phyloP scores from a whole-genome alignment of 2,329 filamentous ascomycete genomes.

The Acrodontium crateriforme region DNA sequence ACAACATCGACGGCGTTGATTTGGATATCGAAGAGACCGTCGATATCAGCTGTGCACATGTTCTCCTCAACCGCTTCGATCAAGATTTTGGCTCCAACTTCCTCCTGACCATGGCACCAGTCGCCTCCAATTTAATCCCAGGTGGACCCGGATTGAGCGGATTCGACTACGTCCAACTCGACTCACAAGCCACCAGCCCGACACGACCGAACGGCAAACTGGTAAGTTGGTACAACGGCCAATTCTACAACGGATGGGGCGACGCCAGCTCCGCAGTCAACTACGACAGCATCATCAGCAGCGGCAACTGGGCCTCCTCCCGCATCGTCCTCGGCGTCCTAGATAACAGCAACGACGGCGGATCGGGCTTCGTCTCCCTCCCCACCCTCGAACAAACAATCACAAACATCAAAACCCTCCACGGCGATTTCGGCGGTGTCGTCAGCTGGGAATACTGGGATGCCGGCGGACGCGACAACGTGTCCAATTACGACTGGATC shows the following conservation, averaged over 20 bases:
- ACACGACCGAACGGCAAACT: background rate
- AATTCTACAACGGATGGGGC: conserved; percentile 20
- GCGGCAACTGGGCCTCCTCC: conserved; percentile 9
- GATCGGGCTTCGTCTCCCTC: conserved; percentile 14
- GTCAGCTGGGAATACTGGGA: conserved; percentile 20
- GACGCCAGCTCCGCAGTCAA: conserved; percentile 11
- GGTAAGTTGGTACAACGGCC: conserved; percentile 8
- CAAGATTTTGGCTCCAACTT: conserved; percentile 17
- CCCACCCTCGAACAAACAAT: conserved; percentile 10
- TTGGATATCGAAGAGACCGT: conserved; percentile 20
- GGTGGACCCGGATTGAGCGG: conserved; percentile 10
- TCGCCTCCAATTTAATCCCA: conserved; percentile 12
- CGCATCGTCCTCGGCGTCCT: conserved; percentile 16
- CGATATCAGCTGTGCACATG: conserved; percentile 11
- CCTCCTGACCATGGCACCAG: conserved; percentile 21
- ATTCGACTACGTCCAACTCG: conserved; percentile 12
- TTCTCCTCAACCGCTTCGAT: conserved; percentile 14
- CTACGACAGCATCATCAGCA: conserved; percentile 15
- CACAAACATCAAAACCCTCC: conserved; percentile 10
- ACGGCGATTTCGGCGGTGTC: conserved; percentile 13
- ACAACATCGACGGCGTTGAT: conserved; percentile 18
- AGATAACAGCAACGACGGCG: conserved; percentile 13
- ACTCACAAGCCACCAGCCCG: conserved; percentile 7
- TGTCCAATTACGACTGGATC: conserved; percentile 10
- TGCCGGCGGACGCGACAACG: conserved; percentile 3